Evolutionary conservation across 345 rosid species (phyloP).

Genomic region (Abelmoschus esculentus): DNA sequence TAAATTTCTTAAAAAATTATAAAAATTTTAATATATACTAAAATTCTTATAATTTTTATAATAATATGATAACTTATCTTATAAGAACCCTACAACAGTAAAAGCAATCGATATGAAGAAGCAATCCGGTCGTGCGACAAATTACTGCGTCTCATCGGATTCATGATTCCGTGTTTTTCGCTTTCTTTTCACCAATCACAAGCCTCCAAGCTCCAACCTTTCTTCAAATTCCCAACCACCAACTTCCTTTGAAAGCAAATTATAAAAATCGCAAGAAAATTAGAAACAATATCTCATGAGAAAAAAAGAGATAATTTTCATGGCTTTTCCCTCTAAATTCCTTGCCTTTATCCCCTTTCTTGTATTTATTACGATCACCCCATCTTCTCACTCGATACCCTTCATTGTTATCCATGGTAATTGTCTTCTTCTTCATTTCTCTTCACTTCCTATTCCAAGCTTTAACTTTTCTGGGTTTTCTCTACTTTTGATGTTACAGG

Average conservation of each 20-base stretch:
- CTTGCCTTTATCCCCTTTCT: conserved; percentile 6
- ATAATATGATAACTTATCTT: no score
- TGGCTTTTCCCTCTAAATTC: conserved; percentile 26
- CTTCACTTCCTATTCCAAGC: not conserved
- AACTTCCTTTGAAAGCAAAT: not conserved
- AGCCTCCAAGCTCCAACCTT: not conserved
- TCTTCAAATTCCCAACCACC: not conserved
- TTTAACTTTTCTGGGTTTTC: not conserved
- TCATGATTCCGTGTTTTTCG: not conserved
- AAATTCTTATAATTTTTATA: no score
- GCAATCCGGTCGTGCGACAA: not conserved
- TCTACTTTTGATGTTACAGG: conserved; percentile 31
- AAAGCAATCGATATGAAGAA: not conserved
- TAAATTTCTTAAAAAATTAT: no score
- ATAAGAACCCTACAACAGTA: not conserved
- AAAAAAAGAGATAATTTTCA: not conserved
- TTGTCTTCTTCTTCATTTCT: not conserved
- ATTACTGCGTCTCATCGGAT: not conserved
- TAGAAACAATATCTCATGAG: not conserved
- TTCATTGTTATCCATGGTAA: conserved; percentile 71
- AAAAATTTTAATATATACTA: no score
- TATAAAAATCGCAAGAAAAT: not conserved
- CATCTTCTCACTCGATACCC: conserved; percentile 47
- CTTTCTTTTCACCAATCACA: conserved; percentile 4
- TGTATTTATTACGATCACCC: conserved; percentile 15